phyloP scores from a whole-genome alignment of 2,329 filamentous ascomycete genomes.

The Akanthomyces uredinophilus region DNA sequence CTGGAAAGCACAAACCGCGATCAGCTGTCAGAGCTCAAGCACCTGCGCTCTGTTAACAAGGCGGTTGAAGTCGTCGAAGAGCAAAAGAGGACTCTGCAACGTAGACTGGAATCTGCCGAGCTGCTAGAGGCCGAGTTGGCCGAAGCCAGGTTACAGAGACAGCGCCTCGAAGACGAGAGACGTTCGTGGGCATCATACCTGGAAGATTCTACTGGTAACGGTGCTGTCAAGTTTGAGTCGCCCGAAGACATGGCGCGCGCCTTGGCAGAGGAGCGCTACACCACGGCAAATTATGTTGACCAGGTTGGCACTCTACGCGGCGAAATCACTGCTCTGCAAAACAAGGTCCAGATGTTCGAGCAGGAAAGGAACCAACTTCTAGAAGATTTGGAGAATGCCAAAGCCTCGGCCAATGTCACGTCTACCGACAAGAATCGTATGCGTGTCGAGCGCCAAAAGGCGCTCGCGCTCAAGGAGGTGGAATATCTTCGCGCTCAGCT shows the following conservation, averaged over 20 bases:
- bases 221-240: constrained; percentile 73
- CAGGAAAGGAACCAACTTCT: constrained; percentile 61
- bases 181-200: constrained; percentile 83
- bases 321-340: constrained; percentile 71
- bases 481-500: constrained; percentile 91
- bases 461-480: constrained; percentile 82
- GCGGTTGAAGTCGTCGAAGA: constrained; percentile 94
- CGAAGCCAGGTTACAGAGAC: constrained; percentile 75
- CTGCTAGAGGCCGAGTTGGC: constrained; percentile 69
- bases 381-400: constrained; percentile 66
- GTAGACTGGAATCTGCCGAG: constrained; percentile 69
- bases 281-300: constrained; percentile 73
- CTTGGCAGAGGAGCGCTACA: constrained; percentile 75
- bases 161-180: constrained; percentile 83
- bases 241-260: constrained; percentile 84
- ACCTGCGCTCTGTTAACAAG: constrained; percentile 74
- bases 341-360: constrained; percentile 66
- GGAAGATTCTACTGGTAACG: constrained; percentile 57
- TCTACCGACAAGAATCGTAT: constrained; percentile 63
- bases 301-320: constrained; percentile 73
- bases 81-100: constrained; percentile 80
- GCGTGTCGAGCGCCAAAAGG: constrained; percentile 79
- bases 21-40: constrained; percentile 72
- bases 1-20: constrained; percentile 78
- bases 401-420: constrained; percentile 41